These are phyloP conservation scores for Metschnikowia vanudenii DNA, from an alignment of 805 yeast genomes.

Conservation along the genomic window DNA sequence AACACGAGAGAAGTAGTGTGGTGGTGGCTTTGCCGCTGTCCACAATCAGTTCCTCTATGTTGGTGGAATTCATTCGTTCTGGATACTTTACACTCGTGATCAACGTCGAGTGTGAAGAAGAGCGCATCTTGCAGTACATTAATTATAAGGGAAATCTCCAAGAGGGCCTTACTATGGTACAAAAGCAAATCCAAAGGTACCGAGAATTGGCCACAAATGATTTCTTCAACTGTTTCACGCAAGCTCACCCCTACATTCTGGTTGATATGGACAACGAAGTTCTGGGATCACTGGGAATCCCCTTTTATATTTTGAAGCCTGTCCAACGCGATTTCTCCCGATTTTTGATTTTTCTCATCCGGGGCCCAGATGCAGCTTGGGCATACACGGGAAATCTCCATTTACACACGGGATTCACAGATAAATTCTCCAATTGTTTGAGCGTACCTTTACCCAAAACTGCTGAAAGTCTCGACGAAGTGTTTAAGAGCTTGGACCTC, in stretches of 20 bases:
- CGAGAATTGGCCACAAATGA: constrained; percentile 12
- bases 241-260: neutral
- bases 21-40: neutral
- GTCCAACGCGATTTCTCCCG: constrained; percentile 13
- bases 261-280: no score
- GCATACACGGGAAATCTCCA: constrained; percentile 9
- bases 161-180: constrained; percentile 12
- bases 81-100: constrained; percentile 11
- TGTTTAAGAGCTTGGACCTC: neutral
- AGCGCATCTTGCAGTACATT: constrained; percentile 14
- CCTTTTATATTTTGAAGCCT: constrained; percentile 9
- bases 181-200: constrained; percentile 7
- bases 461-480: neutral
- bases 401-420: neutral
- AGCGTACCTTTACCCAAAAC: constrained; percentile 1
- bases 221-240: constrained; percentile 17
- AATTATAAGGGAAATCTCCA: constrained; percentile 9
- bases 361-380: constrained; percentile 13
- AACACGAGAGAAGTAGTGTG: neutral
- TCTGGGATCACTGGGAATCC: neutral
- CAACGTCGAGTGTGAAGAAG: constrained; percentile 19
- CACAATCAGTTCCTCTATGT: neutral
- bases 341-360: constrained; percentile 13
- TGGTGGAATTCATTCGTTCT: neutral
- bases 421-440: constrained; percentile 13